A percentile compares a stretch with the other conserved stretches of the same genome.
These are phyloP conservation scores for Penicillium roqueforti DNA, from an alignment of 495 filamentous ascomycete species.

Conservation along the genomic window DNA sequence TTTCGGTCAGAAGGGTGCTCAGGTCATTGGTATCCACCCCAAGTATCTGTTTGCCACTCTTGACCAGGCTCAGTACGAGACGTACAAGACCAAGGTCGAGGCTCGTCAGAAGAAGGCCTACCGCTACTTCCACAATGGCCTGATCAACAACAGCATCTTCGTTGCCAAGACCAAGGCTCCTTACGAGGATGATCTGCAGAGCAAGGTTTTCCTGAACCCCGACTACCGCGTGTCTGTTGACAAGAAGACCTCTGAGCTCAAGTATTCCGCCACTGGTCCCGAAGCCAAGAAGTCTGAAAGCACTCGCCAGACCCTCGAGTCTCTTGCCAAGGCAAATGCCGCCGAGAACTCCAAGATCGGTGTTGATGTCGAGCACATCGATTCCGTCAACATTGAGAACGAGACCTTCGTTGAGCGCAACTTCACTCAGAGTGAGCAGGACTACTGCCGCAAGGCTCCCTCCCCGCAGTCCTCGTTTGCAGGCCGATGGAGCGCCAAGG, in stretches of 20 bases:
- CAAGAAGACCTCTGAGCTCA: constrained; percentile 74
- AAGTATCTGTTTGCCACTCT: constrained; percentile 95
- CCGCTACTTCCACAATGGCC: constrained; percentile 93
- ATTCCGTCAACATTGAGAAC: constrained; percentile 83
- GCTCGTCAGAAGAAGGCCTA: constrained; percentile 97
- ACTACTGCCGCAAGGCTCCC: constrained; percentile 77
- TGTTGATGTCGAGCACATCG: constrained; percentile 84
- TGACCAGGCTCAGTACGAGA: constrained; percentile 73
- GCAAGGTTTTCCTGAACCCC: constrained; percentile 90
- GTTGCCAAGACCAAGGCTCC: constrained; percentile 88
- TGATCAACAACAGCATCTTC: constrained; percentile 97
- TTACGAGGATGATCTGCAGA: constrained; percentile 82
- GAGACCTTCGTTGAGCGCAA: constrained; percentile 93
- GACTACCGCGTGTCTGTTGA: constrained; percentile 78
- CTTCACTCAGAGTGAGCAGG: constrained; percentile 77
- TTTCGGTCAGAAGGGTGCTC: constrained; percentile 98
- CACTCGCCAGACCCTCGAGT: constrained; percentile 75
- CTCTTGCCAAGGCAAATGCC: constrained; percentile 67
- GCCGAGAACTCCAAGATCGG: constrained; percentile 76
- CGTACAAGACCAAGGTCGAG: constrained; percentile 83
- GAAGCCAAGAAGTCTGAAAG: constrained; percentile 56
- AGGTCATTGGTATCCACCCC: constrained; percentile 94
- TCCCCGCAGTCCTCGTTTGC: constrained; percentile 81
- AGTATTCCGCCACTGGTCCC: constrained; percentile 61
- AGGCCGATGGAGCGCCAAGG: constrained; percentile 93